Evolutionary conservation across 2,329 filamentous ascomycete species (phyloP).

Genomic region (Aphanocladium album): DNA sequence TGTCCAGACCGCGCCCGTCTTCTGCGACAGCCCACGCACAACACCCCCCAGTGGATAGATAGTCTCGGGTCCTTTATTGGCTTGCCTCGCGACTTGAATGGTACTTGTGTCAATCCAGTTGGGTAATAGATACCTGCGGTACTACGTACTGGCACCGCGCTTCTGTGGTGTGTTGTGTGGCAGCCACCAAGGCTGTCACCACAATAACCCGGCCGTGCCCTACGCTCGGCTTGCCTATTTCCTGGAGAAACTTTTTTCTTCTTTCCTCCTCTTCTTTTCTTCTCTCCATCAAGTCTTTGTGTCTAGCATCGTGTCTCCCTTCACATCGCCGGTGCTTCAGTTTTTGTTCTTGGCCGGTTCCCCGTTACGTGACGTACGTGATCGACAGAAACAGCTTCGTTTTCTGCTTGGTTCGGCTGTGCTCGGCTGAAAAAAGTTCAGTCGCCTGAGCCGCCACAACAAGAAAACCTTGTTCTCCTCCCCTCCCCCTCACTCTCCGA

Average conservation of each 20-base stretch:
- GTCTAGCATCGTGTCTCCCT: not conserved
- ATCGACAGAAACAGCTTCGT: slow-evolving; percentile 3
- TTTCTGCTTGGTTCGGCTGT: not conserved
- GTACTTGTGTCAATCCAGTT: slow-evolving; percentile 8
- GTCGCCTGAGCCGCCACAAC: not conserved
- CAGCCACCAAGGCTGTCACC: slow-evolving; percentile 5
- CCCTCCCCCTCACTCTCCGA: not conserved
- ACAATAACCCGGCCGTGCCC: not conserved
- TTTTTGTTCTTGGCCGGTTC: not conserved
- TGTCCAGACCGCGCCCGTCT: not conserved
- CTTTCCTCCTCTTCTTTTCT: not conserved
- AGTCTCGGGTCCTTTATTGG: not conserved
- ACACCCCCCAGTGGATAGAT: not conserved
- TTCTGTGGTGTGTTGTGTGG: not conserved
- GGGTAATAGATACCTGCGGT: slow-evolving; percentile 10
- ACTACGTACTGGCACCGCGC: not conserved
- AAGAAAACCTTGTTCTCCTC: slow-evolving; percentile 5
- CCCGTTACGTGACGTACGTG: slow-evolving; percentile 1
- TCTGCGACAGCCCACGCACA: not conserved
- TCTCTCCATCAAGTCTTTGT: slow-evolving; percentile 1
- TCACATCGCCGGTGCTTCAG: not conserved
- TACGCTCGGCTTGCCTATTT: not conserved
- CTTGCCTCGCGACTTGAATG: not conserved
- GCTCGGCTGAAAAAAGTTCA: not conserved
- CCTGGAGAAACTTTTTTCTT: slow-evolving; percentile 1